Percentiles rank a stretch among this genome's conserved stretches.
phyloP scores from a whole-genome alignment of 805 yeast genomes.

The Wickerhamiella musiphila region DNA sequence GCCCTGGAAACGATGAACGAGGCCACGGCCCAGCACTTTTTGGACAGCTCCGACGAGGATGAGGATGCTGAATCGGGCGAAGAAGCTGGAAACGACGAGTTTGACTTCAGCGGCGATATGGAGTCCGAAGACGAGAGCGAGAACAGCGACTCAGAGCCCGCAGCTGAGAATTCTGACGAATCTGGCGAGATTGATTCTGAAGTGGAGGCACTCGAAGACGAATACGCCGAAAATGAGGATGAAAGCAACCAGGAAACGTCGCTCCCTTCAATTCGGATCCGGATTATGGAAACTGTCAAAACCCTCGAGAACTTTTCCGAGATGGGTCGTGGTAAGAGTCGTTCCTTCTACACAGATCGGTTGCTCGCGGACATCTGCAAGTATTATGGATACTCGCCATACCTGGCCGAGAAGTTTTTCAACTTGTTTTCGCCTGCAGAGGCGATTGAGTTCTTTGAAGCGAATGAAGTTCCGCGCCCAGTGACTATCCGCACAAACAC shows the following conservation, averaged over 20 bases:
- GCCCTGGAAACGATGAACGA: conserved; percentile 21
- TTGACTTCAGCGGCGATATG: conserved; percentile 9
- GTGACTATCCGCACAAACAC: conserved; percentile 97
- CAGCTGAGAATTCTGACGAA: conserved; percentile 9
- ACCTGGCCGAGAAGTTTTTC: conserved; percentile 85
- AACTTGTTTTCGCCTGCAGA: conserved; percentile 85
- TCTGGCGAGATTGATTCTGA: conserved; percentile 12
- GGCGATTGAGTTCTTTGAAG: conserved; percentile 96
- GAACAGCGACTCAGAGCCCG: conserved; percentile 11
- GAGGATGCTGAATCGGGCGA: conserved; percentile 13
- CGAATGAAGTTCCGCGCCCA: conserved; percentile 94
- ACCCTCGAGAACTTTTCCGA: conserved; percentile 70
- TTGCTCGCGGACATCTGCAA: conserved; percentile 72
- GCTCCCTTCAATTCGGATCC: conserved; percentile 66
- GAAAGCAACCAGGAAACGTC: conserved; percentile 21
- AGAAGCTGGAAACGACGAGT: conserved; percentile 11
- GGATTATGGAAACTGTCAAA: conserved; percentile 90
- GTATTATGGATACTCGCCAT: conserved; percentile 85
- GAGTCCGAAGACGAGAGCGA: conserved; percentile 10
- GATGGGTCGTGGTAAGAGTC: conserved; percentile 49
- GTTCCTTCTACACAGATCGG: conserved; percentile 68
- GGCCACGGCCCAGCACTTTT: conserved; percentile 15
- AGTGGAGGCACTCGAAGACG: conserved; percentile 8
- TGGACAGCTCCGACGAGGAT: conserved; percentile 9
- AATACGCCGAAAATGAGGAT: conserved; percentile 6